Evolutionary conservation across 768 basidiomycete genomes (phyloP).

Genomic region (Lepiota venenata): DNA sequence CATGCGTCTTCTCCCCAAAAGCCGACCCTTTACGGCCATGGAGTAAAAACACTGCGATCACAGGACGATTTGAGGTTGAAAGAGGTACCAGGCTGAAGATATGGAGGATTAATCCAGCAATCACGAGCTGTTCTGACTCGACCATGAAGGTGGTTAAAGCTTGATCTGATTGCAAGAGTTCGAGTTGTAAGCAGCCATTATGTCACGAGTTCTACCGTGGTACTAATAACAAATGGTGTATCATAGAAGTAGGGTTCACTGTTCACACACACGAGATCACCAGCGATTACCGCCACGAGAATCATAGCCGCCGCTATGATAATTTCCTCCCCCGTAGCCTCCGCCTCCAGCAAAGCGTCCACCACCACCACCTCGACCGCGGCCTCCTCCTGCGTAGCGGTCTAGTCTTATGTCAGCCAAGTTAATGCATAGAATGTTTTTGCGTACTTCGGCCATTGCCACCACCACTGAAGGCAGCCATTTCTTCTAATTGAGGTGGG

Average conservation of each 20-base stretch:
- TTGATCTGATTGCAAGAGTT: not conserved
- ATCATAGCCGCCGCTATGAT: constrained; percentile 41
- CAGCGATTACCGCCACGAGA: constrained; percentile 35
- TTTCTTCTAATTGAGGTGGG: constrained; percentile 90
- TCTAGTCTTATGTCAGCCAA: constrained; percentile 30
- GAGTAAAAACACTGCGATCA: constrained; percentile 38
- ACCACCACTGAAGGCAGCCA: constrained; percentile 84
- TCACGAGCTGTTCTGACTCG: constrained; percentile 19
- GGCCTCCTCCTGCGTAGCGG: constrained; percentile 51
- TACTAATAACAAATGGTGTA: constrained; percentile 1
- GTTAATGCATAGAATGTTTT: not conserved
- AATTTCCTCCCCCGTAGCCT: constrained; percentile 40
- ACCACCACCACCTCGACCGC: constrained; percentile 33
- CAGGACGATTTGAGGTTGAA: constrained; percentile 27
- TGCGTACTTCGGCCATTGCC: constrained; percentile 69
- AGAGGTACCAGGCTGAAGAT: constrained; percentile 25
- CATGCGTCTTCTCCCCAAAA: constrained; percentile 23
- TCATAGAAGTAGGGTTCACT: not conserved
- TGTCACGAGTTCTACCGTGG: constrained; percentile 1
- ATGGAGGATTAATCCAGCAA: constrained; percentile 36
- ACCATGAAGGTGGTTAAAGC: not conserved
- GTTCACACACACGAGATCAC: constrained; percentile 19
- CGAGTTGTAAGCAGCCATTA: not conserved
- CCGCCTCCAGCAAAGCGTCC: constrained; percentile 39
- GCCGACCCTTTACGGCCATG: constrained; percentile 37